phyloP scores from a whole-genome alignment of 345 rosid species.

The Populus deltoides region DNA sequence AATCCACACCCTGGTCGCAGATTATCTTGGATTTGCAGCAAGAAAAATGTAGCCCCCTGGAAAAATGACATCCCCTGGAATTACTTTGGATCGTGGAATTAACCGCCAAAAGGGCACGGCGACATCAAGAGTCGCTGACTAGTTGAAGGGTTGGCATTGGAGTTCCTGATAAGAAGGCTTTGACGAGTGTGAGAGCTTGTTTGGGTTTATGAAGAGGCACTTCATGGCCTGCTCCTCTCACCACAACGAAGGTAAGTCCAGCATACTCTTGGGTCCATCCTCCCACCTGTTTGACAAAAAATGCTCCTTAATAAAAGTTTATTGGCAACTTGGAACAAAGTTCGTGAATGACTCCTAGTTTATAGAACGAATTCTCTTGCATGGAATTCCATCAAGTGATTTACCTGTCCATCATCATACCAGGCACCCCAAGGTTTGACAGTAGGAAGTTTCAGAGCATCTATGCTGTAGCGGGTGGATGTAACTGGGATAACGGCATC shows the following conservation, averaged over 20 bases:
- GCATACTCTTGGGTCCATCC: slow-evolving; percentile 90
- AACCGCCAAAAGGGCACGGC: too few species aligned
- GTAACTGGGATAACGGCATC: slow-evolving; percentile 88
- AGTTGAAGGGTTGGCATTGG: slow-evolving; percentile 17
- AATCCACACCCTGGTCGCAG: not conserved
- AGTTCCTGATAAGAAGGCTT: slow-evolving; percentile 68
- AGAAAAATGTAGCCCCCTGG: not conserved
- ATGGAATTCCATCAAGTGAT: not conserved
- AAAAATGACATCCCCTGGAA: not conserved
- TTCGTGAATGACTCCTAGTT: not conserved
- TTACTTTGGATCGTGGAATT: not conserved
- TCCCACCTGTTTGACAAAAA: slow-evolving; percentile 61
- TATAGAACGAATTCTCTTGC: not conserved
- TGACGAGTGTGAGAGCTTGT: slow-evolving; percentile 67
- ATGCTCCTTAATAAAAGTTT: not conserved
- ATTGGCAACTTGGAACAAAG: not conserved
- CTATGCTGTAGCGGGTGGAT: slow-evolving; percentile 81
- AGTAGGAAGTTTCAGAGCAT: slow-evolving; percentile 71
- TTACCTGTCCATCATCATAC: slow-evolving; percentile 86
- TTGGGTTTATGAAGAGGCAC: slow-evolving; percentile 85
- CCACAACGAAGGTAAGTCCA: slow-evolving; percentile 74
- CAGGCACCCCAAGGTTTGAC: slow-evolving; percentile 66
- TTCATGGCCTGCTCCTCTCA: slow-evolving; percentile 94
- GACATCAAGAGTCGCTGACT: slow-evolving; percentile 6
- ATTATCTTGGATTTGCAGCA: not conserved